A percentile compares a stretch with the other conserved stretches of the same genome.
These are phyloP conservation scores for Cordyceps tenuipes DNA, from an alignment of 2,329 filamentous ascomycete genomes.

Conservation along the genomic window DNA sequence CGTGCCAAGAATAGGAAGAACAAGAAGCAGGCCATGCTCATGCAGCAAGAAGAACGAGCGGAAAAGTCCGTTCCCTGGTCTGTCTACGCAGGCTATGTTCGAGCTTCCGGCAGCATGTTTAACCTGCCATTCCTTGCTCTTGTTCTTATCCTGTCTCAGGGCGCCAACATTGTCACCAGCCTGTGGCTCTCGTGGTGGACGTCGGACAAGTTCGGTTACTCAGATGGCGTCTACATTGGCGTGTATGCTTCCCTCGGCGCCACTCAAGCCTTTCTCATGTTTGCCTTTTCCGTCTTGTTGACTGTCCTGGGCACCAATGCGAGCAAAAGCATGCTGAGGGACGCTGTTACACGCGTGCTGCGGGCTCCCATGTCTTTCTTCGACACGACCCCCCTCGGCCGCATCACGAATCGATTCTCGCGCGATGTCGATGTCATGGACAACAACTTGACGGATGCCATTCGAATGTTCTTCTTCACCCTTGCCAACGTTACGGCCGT, in stretches of 20 bases:
- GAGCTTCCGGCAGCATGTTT: constrained; percentile 62
- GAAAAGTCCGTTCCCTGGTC: constrained; percentile 70
- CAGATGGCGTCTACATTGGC: constrained; percentile 63
- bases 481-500: constrained; percentile 74
- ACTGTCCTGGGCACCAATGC: constrained; percentile 73
- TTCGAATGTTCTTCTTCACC: constrained; percentile 88
- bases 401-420: constrained; percentile 94
- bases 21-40: constrained; percentile 54
- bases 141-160: constrained; percentile 65
- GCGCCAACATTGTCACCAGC: constrained; percentile 77
- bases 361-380: constrained; percentile 82
- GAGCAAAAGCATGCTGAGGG: constrained; percentile 72
- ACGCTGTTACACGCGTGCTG: constrained; percentile 70
- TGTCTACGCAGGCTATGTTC: constrained; percentile 71
- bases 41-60: constrained; percentile 65
- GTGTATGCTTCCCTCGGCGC: constrained; percentile 63
- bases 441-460: constrained; percentile 78
- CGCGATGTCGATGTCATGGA: constrained; percentile 97
- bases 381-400: constrained; percentile 89
- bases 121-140: constrained; percentile 57
- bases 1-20: constrained; percentile 42
- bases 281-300: constrained; percentile 69
- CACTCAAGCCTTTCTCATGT: constrained; percentile 65
- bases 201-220: constrained; percentile 62
- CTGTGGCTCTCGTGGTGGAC: constrained; percentile 96